These are phyloP conservation scores for Lentithecium fluviatile DNA, from an alignment of 495 filamentous ascomycete species.

Conservation along the genomic window DNA sequence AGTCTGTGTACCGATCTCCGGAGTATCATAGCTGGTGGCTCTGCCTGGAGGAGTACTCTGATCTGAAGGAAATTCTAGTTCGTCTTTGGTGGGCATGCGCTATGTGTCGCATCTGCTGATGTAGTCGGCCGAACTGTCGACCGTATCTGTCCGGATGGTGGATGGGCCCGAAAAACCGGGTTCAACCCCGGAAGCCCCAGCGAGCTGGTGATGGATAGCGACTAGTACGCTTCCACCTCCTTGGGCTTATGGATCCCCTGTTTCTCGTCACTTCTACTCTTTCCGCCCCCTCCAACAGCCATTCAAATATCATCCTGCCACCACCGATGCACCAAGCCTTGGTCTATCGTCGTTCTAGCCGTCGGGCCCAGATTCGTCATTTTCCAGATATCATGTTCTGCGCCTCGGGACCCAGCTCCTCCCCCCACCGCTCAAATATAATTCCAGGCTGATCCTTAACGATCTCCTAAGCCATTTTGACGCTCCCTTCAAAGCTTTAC, in stretches of 20 bases:
- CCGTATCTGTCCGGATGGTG: too few relatives aligned
- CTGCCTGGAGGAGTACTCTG: too few relatives aligned
- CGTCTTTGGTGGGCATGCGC: too few relatives aligned
- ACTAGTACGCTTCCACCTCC: conserved; percentile 14
- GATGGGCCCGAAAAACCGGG: conserved; percentile 2
- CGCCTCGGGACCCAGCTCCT: conserved; percentile 32
- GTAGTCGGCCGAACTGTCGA: too few relatives aligned
- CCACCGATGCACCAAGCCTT: conserved; percentile 40
- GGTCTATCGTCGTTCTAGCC: conserved; percentile 41
- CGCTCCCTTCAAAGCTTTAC: conserved; percentile 33
- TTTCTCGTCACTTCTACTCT: conserved; percentile 18
- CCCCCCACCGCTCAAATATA: conserved; percentile 37
- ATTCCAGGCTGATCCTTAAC: conserved; percentile 34
- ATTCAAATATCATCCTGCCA: conserved; percentile 35
- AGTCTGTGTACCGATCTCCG: too few relatives aligned
- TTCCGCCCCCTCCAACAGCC: conserved; percentile 21
- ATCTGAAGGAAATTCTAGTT: too few relatives aligned
- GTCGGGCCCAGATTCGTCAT: conserved; percentile 40
- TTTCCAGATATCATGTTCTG: conserved; percentile 39
- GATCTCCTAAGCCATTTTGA: conserved; percentile 34
- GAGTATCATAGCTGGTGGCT: too few relatives aligned
- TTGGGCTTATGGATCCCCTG: conserved; percentile 27
- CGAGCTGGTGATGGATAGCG: conserved; percentile 15
- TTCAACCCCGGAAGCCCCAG: conserved; percentile 13
- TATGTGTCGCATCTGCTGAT: too few relatives aligned